These are phyloP conservation scores for Microcyclospora pomicola DNA, from an alignment of 2,329 filamentous ascomycete species.

Conservation along the genomic window DNA sequence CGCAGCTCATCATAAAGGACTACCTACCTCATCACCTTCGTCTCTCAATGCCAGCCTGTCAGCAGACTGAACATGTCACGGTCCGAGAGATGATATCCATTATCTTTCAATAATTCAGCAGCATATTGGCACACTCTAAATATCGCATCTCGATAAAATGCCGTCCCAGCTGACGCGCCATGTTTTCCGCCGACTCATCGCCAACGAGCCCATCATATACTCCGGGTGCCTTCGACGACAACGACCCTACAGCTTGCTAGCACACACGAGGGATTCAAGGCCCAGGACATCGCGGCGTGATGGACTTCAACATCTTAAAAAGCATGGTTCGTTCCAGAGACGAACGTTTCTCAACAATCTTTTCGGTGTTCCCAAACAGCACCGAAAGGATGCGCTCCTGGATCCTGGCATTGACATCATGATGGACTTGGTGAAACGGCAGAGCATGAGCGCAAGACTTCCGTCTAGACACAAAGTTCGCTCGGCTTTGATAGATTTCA, in stretches of 20 bases:
- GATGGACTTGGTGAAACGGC: slow-evolving; percentile 50
- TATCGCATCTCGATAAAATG: slow-evolving; percentile 27
- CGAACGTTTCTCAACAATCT: slow-evolving; percentile 46
- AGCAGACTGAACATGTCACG: no score
- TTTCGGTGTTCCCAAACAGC: slow-evolving; percentile 41
- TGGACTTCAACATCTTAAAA: no score
- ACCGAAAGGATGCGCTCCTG: slow-evolving; percentile 42
- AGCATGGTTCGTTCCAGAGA: slow-evolving; percentile 13
- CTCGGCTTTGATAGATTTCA: slow-evolving; percentile 51
- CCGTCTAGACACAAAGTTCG: slow-evolving; percentile 51
- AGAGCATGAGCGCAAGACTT: slow-evolving; percentile 49
- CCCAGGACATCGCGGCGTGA: no score
- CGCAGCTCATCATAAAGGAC: no score
- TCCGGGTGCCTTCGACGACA: slow-evolving; percentile 31
- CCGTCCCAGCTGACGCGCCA: slow-evolving; percentile 46
- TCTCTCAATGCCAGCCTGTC: no score
- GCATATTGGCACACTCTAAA: neutral
- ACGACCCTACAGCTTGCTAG: slow-evolving; percentile 8
- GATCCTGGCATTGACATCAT: slow-evolving; percentile 61
- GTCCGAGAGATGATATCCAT: no score
- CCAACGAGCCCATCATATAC: slow-evolving; percentile 35
- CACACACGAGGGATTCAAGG: slow-evolving; percentile 10
- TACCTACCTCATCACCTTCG: no score
- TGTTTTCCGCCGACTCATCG: slow-evolving; percentile 44
- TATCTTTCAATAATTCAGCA: neutral